A percentile compares a stretch with the other conserved stretches of the same genome.
These are phyloP conservation scores for Thelonectria blattea DNA, from an alignment of 2,329 filamentous ascomycete genomes.

Conservation along the genomic window DNA sequence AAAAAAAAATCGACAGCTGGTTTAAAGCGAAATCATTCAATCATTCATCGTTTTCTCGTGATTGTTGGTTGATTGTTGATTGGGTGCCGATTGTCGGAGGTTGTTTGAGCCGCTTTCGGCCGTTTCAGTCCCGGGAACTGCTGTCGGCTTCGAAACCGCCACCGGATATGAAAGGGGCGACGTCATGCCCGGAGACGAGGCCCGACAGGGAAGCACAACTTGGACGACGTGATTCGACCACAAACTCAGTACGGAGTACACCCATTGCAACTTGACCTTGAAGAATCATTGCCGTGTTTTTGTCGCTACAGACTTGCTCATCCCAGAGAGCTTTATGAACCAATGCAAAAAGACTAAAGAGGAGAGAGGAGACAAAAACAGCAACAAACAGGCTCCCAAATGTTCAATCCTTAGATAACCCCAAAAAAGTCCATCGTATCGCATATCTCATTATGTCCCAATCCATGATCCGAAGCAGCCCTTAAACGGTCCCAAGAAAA, in stretches of 20 bases:
- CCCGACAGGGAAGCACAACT: neutral
- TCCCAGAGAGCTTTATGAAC: neutral
- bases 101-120: neutral
- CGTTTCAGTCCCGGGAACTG: conserved; percentile 8
- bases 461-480: neutral
- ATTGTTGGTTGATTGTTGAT: too few relatives aligned
- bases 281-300: neutral
- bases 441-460: conserved; percentile 33
- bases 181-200: conserved; percentile 11
- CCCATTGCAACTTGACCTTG: neutral
- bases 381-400: neutral
- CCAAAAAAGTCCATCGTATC: conserved; percentile 24
- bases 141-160: conserved; percentile 3
- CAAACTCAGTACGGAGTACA: neutral
- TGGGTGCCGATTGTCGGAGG: too few relatives aligned
- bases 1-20: conserved; percentile 29
- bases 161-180: conserved; percentile 16
- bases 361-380: neutral
- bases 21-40: conserved; percentile 19
- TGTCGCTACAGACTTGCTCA: neutral
- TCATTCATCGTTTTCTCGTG: neutral
- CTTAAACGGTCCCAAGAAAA: neutral
- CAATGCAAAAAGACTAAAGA: neutral
- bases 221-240: neutral
- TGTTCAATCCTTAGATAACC: neutral